Percentiles rank a stretch among this genome's conserved stretches.
phyloP scores from a whole-genome alignment of 2,329 filamentous ascomycete species.

The Triangularia verruculosa region DNA sequence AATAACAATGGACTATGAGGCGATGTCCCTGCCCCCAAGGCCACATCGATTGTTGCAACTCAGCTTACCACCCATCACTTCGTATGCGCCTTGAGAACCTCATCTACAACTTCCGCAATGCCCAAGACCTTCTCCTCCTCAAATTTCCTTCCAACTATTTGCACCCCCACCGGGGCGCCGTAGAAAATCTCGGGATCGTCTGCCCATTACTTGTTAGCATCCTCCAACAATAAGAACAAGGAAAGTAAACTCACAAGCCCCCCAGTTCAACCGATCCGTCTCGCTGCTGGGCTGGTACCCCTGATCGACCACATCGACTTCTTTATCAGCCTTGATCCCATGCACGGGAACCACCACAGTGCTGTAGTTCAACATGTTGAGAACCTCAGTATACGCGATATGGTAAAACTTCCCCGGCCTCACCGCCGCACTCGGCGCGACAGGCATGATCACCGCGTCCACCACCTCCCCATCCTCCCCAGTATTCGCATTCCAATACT shows the following conservation, averaged over 20 bases:
- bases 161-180: constrained; percentile 45
- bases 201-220: constrained; percentile 23
- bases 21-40: too few relatives aligned
- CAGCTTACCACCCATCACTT: too few relatives aligned
- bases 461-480: constrained; percentile 48
- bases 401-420: constrained; percentile 45
- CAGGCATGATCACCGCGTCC: constrained; percentile 52
- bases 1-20: too few relatives aligned
- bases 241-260: constrained; percentile 46
- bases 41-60: too few relatives aligned
- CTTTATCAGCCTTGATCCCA: constrained; percentile 47
- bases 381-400: constrained; percentile 23
- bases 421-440: constrained; percentile 49
- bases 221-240: not conserved
- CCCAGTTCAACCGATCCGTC: constrained; percentile 42
- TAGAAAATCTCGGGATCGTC: constrained; percentile 49
- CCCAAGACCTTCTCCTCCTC: constrained; percentile 50
- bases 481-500: constrained; percentile 60
- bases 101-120: constrained; percentile 36
- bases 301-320: constrained; percentile 42
- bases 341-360: constrained; percentile 50
- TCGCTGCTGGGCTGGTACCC: constrained; percentile 41
- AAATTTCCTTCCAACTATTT: constrained; percentile 47
- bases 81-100: too few relatives aligned
- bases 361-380: constrained; percentile 58